phyloP scores from a whole-genome alignment of 805 yeast species.

The Torulaspora delbrueckii region DNA sequence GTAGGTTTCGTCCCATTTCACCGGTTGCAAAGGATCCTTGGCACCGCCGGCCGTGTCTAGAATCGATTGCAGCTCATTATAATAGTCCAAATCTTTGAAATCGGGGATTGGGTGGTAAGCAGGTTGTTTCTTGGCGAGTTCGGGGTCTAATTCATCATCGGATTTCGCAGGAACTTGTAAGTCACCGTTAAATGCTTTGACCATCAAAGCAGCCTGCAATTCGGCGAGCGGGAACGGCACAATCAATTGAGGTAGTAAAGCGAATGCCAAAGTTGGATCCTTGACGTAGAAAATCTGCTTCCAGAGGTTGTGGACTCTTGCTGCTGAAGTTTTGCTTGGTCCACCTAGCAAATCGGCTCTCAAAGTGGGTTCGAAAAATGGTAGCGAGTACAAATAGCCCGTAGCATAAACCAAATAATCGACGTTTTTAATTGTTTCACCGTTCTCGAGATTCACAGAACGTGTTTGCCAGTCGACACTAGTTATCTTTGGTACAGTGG shows the following conservation, averaged over 20 bases:
- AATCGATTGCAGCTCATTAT: slow-evolving; percentile 21
- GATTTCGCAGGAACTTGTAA: slow-evolving; percentile 45
- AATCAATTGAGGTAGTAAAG: slow-evolving; percentile 57
- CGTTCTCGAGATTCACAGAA: slow-evolving; percentile 34
- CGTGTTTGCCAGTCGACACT: slow-evolving; percentile 25
- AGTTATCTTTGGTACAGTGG: slow-evolving; percentile 31
- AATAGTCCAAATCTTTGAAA: slow-evolving; percentile 27
- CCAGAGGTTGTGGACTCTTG: slow-evolving; percentile 48
- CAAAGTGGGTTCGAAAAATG: slow-evolving; percentile 36
- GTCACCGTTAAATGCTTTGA: slow-evolving; percentile 56
- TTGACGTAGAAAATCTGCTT: slow-evolving; percentile 52
- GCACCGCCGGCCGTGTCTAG: slow-evolving; percentile 18
- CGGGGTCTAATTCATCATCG: slow-evolving; percentile 23
- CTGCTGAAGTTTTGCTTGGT: slow-evolving; percentile 4
- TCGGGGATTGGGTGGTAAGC: slow-evolving; percentile 20
- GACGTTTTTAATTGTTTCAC: slow-evolving; percentile 25
- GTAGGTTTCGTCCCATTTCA: slow-evolving; percentile 22
- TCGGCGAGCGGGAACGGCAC: slow-evolving; percentile 60
- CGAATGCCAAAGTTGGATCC: slow-evolving; percentile 61
- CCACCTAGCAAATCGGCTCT: slow-evolving; percentile 20
- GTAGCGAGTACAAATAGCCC: slow-evolving; percentile 47
- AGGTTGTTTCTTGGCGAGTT: slow-evolving; percentile 3
- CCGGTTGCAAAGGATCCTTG: slow-evolving; percentile 23
- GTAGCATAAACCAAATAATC: slow-evolving; percentile 47
- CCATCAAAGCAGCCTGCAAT: slow-evolving; percentile 60